A percentile compares a stretch with the other conserved stretches of the same genome.
Evolutionary conservation across 2,329 filamentous ascomycete species (phyloP).

Genomic region (Fusarium tuaranense): DNA sequence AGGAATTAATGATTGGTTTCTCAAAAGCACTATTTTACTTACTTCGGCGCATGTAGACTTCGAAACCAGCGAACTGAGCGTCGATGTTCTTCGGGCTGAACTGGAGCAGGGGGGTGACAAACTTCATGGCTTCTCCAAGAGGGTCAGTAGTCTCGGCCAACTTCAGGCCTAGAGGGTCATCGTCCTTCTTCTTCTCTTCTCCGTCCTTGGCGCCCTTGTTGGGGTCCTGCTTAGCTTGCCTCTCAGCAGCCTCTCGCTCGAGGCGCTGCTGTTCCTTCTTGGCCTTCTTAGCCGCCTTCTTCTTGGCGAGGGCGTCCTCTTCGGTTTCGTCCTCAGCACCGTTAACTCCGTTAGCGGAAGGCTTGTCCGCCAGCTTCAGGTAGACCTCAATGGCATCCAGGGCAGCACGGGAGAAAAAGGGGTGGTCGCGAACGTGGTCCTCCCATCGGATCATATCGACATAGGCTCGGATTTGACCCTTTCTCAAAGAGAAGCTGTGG

Average conservation of each 20-base stretch:
- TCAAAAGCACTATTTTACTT: slow-evolving; percentile 53
- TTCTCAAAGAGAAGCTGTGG: slow-evolving; percentile 96
- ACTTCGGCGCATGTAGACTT: slow-evolving; percentile 89
- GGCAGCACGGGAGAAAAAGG: slow-evolving; percentile 89
- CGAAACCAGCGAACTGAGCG: slow-evolving; percentile 87
- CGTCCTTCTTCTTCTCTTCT: slow-evolving; percentile 86
- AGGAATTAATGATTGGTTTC: background rate
- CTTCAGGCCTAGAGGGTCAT: slow-evolving; percentile 86
- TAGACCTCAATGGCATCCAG: slow-evolving; percentile 86
- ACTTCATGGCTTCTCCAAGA: slow-evolving; percentile 88
- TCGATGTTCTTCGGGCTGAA: slow-evolving; percentile 84
- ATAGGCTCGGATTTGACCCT: slow-evolving; percentile 95
- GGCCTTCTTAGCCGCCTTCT: slow-evolving; percentile 91
- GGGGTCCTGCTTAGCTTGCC: slow-evolving; percentile 82
- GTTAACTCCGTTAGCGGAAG: slow-evolving; percentile 73
- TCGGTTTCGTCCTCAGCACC: slow-evolving; percentile 62
- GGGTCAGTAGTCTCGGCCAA: slow-evolving; percentile 86
- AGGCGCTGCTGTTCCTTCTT: slow-evolving; percentile 76
- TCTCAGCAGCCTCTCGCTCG: slow-evolving; percentile 84
- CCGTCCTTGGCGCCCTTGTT: slow-evolving; percentile 76
- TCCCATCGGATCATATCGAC: slow-evolving; percentile 98
- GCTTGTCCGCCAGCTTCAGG: slow-evolving; percentile 81
- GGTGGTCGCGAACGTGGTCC: slow-evolving; percentile 89
- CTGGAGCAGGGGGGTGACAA: slow-evolving; percentile 83
- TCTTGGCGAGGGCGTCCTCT: slow-evolving; percentile 76